These are phyloP conservation scores for Atalantia buxifolia DNA, from an alignment of 345 rosid species.

Conservation along the genomic window DNA sequence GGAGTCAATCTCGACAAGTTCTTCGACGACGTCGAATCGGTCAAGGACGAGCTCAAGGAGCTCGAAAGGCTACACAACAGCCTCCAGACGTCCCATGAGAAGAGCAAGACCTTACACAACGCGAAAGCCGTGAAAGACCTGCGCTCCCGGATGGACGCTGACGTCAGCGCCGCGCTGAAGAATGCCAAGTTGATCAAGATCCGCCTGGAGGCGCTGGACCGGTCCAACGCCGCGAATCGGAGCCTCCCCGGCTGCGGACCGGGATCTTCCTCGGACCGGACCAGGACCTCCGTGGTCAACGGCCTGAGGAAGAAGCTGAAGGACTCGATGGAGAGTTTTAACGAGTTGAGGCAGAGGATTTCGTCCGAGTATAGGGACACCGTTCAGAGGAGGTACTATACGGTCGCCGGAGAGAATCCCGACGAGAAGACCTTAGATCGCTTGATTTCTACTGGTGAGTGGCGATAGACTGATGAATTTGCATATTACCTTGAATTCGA, in stretches of 20 bases:
- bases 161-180: conserved; percentile 70
- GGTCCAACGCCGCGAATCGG: conserved; percentile 80
- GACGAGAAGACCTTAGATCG: conserved; percentile 74
- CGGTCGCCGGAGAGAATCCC: conserved; percentile 93
- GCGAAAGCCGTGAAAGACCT: conserved; percentile 74
- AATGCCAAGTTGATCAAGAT: conserved; percentile 81
- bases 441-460: conserved; percentile 82
- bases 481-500: neutral
- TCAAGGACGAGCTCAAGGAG: conserved; percentile 73
- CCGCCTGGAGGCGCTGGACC: conserved; percentile 80
- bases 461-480: neutral
- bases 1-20: conserved; percentile 81
- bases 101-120: conserved; percentile 82
- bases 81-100: conserved; percentile 78
- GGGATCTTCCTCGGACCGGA: conserved; percentile 89
- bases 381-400: conserved; percentile 85
- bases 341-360: conserved; percentile 58
- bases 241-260: conserved; percentile 78
- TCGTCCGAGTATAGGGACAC: conserved; percentile 87
- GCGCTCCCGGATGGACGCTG: conserved; percentile 77
- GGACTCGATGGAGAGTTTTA: conserved; percentile 87
- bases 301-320: conserved; percentile 91
- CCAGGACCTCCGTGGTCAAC: conserved; percentile 73
- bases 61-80: conserved; percentile 56
- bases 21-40: conserved; percentile 79